phyloP scores from a whole-genome alignment of 805 yeast genomes.

The Pichia nanzhaoensis region DNA sequence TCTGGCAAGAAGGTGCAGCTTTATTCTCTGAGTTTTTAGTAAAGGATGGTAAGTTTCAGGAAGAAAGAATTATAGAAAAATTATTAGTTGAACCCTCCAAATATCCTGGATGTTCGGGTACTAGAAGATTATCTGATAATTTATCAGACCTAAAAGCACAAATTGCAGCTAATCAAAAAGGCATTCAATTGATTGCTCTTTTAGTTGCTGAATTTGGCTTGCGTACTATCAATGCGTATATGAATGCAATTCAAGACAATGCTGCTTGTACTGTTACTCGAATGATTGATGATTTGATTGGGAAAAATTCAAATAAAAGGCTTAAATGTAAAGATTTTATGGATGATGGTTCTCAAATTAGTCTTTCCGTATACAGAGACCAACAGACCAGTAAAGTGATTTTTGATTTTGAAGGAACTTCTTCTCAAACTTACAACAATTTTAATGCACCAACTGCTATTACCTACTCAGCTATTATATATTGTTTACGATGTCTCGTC shows the following conservation, averaged over 20 bases:
- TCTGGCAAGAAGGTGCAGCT: slow-evolving; percentile 89
- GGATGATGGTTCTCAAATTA: slow-evolving; percentile 76
- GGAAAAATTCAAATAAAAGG: slow-evolving; percentile 32
- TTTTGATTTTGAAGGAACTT: slow-evolving; percentile 83
- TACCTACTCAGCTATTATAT: slow-evolving; percentile 80
- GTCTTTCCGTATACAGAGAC: slow-evolving; percentile 44
- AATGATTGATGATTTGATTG: slow-evolving; percentile 40
- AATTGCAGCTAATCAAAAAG: slow-evolving; percentile 83
- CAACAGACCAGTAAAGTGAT: slow-evolving; percentile 44
- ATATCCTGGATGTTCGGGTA: slow-evolving; percentile 83
- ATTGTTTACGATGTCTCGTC: slow-evolving; percentile 79
- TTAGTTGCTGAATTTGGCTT: slow-evolving; percentile 59
- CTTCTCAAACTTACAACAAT: slow-evolving; percentile 83
- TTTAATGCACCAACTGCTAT: slow-evolving; percentile 91
- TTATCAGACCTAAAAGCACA: slow-evolving; percentile 81
- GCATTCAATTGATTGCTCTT: slow-evolving; percentile 56
- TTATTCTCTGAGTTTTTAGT: slow-evolving; percentile 75
- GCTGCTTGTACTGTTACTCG: slow-evolving; percentile 67
- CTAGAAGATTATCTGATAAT: slow-evolving; percentile 77
- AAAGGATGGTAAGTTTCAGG: slow-evolving; percentile 65
- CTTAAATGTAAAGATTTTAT: slow-evolving; percentile 56
- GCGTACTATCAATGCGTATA: slow-evolving; percentile 57
- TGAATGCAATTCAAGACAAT: slow-evolving; percentile 76
- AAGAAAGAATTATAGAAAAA: slow-evolving; percentile 50
- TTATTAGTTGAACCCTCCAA: slow-evolving; percentile 70